A percentile compares a stretch with the other conserved stretches of the same genome.
These are phyloP conservation scores for Penicillium olsonii DNA, from an alignment of 2,329 filamentous ascomycete genomes.

Conservation along the genomic window DNA sequence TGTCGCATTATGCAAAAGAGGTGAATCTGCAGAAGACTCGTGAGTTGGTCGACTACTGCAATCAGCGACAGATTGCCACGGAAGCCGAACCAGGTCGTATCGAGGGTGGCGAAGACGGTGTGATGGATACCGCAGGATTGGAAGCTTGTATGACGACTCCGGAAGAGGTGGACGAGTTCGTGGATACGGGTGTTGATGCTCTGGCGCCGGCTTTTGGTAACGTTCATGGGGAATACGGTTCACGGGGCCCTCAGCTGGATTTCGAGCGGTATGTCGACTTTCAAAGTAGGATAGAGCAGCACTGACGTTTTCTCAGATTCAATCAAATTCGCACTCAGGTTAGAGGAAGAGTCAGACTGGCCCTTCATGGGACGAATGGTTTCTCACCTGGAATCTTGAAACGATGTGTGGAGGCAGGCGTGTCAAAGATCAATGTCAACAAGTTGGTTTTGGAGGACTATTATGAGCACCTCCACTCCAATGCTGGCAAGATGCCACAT, in stretches of 20 bases:
- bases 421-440: conserved; percentile 63
- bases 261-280: conserved; percentile 52
- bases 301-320: conserved; percentile 23
- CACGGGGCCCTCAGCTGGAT: conserved; percentile 63
- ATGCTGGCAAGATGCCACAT: conserved; percentile 51
- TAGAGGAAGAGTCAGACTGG: conserved; percentile 52
- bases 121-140: conserved; percentile 65
- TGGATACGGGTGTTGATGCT: conserved; percentile 71
- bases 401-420: conserved; percentile 56
- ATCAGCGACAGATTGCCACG: conserved; percentile 65
- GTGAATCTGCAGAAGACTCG: conserved; percentile 68
- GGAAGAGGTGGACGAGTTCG: conserved; percentile 70
- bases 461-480: conserved; percentile 50
- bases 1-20: conserved; percentile 70
- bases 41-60: conserved; percentile 64
- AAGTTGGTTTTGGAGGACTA: conserved; percentile 57
- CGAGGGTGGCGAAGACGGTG: conserved; percentile 73
- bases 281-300: conserved; percentile 31
- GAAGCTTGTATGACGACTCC: conserved; percentile 67
- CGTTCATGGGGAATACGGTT: conserved; percentile 72
- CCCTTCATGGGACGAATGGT: conserved; percentile 61
- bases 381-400: conserved; percentile 58
- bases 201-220: conserved; percentile 76
- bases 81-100: conserved; percentile 73
- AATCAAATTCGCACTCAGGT: conserved; percentile 50